A percentile compares a stretch with the other conserved stretches of the same genome.
Evolutionary conservation across 2,329 filamentous ascomycete species (phyloP).

Genomic region (Pezicula carpinea): DNA sequence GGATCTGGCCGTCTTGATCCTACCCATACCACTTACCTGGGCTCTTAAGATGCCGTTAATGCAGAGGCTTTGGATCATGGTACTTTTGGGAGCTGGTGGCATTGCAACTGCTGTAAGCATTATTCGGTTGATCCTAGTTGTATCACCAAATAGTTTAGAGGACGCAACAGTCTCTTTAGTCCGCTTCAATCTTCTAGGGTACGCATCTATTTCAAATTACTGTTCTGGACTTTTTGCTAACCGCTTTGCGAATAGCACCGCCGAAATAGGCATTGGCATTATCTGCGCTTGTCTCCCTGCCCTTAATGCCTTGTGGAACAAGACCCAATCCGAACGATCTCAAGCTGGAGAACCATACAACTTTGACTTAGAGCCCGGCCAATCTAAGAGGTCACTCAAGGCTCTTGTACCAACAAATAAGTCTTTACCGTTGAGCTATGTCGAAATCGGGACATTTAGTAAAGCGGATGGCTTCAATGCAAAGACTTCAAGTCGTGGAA

Average conservation of each 20-base stretch:
- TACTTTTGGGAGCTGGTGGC: neutral
- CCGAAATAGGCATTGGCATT: neutral
- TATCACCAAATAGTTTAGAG: slow-evolving; percentile 7
- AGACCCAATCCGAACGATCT: no score
- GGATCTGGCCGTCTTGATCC: slow-evolving; percentile 28
- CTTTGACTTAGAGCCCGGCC: no score
- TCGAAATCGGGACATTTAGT: no score
- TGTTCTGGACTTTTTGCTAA: no score
- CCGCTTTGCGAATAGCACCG: neutral
- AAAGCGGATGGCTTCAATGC: no score
- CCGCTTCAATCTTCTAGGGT: slow-evolving; percentile 10
- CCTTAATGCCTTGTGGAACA: neutral
- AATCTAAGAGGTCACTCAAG: no score
- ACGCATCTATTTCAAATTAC: no score
- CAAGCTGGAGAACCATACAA: no score
- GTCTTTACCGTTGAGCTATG: no score
- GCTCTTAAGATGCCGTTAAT: slow-evolving; percentile 26
- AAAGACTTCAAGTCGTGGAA: no score
- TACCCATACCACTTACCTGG: slow-evolving; percentile 29
- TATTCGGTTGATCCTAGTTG: slow-evolving; percentile 3
- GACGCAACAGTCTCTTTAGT: slow-evolving; percentile 8
- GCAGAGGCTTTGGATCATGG: slow-evolving; percentile 20
- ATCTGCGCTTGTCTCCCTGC: neutral
- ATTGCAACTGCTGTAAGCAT: neutral
- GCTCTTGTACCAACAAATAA: no score